Base-by-base conservation (phyloP, 805 yeast species). In the Ogataea corticis region DNA sequence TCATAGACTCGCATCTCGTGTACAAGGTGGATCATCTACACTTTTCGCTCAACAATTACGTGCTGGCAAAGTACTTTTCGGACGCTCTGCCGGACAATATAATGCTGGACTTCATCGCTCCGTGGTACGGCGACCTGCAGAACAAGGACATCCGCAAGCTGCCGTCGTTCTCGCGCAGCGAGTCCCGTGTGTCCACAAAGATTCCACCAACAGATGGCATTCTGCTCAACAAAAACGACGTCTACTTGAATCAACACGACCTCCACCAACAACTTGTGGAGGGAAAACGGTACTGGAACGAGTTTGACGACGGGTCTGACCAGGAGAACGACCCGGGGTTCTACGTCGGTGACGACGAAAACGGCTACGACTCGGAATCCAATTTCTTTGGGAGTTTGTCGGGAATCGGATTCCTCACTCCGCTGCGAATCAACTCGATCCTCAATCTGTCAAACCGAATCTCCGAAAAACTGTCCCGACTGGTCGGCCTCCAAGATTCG, bases 271-370 rank as follows among this genome's bases (percentile, higher is more conserved):
- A 46, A 19, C 38, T 47, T 15, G 19, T 41, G 5, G 54, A 53
- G 28, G 46, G 45, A 3, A 51, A 56, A 19, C 54, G 83, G 37
- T 82, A 82, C 59, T 82, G 87, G 87, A 82, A 82, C 56, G 87
- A 82, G 63, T 82, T 82, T 57, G 87, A 82, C 55, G 71, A 82
- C 54, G 77, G 76, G 0, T 79, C 83, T 0, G 86, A 80, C 46
- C 77, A 46, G 67, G 58, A 57, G 44, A 71, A 68, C 27, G 69
- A 61, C 28, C 67, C 55, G 6, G 70, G 69, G 4, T 64, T 68
- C 41, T 69, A 72, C 30, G 61, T 68, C n/a, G 66, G 70, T 30
- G 61, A 60, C 13, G 72, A 69, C 32, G 72, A 63, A 11, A 58
- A 55, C 10, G 52, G 48, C 14, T 59, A 58, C 32, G 62, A 57